These are phyloP conservation scores for Starmerella vaccinii DNA, from an alignment of 805 yeast species.

Conservation along the genomic window DNA sequence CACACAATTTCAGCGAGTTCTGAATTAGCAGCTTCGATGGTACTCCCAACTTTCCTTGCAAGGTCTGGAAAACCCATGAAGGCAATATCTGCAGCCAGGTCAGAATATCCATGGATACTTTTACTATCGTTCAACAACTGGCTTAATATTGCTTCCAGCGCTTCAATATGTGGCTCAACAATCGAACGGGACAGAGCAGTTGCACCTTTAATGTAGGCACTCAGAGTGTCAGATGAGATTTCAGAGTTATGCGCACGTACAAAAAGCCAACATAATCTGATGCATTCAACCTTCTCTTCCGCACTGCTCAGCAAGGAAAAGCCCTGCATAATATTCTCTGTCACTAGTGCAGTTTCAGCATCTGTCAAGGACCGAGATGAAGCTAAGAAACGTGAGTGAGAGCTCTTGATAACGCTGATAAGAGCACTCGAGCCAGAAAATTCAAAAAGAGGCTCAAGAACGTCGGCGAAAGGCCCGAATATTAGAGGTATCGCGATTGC, in stretches of 20 bases:
- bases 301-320: not conserved
- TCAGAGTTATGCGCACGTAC: not conserved
- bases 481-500: not conserved
- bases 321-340: not conserved
- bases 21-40: not conserved
- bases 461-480: not conserved
- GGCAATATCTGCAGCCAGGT: not conserved
- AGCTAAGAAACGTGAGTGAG: not conserved
- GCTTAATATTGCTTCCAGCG: not conserved
- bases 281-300: slow-evolving; percentile 1
- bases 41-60: not conserved
- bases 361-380: not conserved
- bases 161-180: not conserved
- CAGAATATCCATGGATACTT: not conserved
- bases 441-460: not conserved
- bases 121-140: not conserved
- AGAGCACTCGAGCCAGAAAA: not conserved
- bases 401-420: not conserved
- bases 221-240: not conserved
- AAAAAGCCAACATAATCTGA: not conserved
- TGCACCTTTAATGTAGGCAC: not conserved
- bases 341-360: not conserved
- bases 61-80: not conserved
- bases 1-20: not conserved
- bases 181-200: not conserved